Conservation (phyloP, 495 filamentous ascomycete species). For the Podospora tetraspora region DNA sequence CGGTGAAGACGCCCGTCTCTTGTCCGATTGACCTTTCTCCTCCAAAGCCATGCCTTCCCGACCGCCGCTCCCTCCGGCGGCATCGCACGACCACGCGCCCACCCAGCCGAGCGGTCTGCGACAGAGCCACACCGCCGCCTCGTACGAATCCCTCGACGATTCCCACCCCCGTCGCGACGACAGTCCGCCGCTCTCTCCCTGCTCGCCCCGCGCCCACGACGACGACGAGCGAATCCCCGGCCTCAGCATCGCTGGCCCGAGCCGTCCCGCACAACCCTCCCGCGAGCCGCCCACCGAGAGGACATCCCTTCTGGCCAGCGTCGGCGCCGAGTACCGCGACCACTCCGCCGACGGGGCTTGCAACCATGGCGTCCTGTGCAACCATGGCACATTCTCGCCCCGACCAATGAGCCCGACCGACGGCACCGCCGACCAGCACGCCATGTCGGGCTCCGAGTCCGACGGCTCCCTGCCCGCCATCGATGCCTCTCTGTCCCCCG, state of each 20-base stretch:
- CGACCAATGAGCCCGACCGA: slow-evolving; percentile 47
- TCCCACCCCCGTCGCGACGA: slow-evolving; percentile 2
- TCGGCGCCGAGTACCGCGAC: slow-evolving; percentile 22
- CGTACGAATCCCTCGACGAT: slow-evolving; percentile 25
- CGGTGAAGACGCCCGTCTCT: background rate
- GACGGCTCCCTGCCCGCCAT: slow-evolving; percentile 15
- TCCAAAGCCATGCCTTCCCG: slow-evolving; percentile 12
- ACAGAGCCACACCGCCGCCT: slow-evolving; percentile 39
- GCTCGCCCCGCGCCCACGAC: slow-evolving; percentile 12
- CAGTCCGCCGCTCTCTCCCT: slow-evolving; percentile 16
- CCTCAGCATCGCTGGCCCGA: slow-evolving; percentile 24
- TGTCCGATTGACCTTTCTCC: slow-evolving; percentile 1
- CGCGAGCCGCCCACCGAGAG: slow-evolving; percentile 31
- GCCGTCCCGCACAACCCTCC: background rate
- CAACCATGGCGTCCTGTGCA: slow-evolving; percentile 29
- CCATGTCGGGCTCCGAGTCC: slow-evolving; percentile 23
- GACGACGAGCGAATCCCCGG: slow-evolving; percentile 10
- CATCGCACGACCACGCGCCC: slow-evolving; percentile 32
- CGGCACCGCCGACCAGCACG: slow-evolving; percentile 29
- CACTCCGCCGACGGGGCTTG: slow-evolving; percentile 49
- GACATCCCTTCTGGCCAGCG: slow-evolving; percentile 37
- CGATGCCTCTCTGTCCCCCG: slow-evolving; percentile 18
- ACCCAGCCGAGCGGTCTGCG: slow-evolving; percentile 41
- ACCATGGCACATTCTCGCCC: slow-evolving; percentile 75
- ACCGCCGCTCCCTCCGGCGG: slow-evolving; percentile 1